Conservation (phyloP, 2,329 filamentous ascomycete species). For the Neonectria faginata region DNA sequence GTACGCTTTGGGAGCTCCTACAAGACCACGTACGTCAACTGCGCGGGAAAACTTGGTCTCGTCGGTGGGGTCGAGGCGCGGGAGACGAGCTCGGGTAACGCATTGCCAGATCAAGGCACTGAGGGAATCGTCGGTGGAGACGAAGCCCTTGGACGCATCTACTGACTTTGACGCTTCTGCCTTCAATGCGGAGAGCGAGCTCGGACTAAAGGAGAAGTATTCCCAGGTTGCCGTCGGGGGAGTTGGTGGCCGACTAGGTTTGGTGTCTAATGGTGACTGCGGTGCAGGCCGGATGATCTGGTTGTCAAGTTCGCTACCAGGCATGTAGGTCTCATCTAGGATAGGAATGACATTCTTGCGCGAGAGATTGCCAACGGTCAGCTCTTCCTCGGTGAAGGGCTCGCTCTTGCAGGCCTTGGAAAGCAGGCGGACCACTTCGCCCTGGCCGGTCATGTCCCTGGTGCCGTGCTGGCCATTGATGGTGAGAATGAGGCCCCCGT, state of each 20-base stretch:
- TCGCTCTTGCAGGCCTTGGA: constrained; percentile 61
- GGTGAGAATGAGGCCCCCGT: constrained; percentile 62
- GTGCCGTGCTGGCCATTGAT: constrained; percentile 60
- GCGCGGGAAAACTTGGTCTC: constrained; percentile 58
- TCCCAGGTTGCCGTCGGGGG: constrained; percentile 54
- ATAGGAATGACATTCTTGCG: constrained; percentile 54
- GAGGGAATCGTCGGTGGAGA: constrained; percentile 67
- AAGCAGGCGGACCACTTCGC: constrained; percentile 58
- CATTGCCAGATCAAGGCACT: constrained; percentile 64
- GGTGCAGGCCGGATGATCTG: constrained; percentile 48
- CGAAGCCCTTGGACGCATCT: constrained; percentile 42
- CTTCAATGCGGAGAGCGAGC: constrained; percentile 57
- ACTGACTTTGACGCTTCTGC: constrained; percentile 45
- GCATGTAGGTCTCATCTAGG: constrained; percentile 51
- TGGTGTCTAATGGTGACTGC: constrained; percentile 15
- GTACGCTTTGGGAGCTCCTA: constrained; percentile 58
- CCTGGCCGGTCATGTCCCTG: constrained; percentile 65
- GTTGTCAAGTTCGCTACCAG: constrained; percentile 51
- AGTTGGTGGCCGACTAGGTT: constrained; percentile 8
- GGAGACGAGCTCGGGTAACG: constrained; percentile 54
- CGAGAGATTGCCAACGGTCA: constrained; percentile 55
- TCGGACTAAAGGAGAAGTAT: constrained; percentile 57
- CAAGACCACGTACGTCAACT: constrained; percentile 58
- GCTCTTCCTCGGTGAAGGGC: constrained; percentile 59
- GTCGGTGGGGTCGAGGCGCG: constrained; percentile 44